Evolutionary conservation across 1,139 yeast species (phyloP).

Genomic region (Debaryomycetaceae sp.): DNA sequence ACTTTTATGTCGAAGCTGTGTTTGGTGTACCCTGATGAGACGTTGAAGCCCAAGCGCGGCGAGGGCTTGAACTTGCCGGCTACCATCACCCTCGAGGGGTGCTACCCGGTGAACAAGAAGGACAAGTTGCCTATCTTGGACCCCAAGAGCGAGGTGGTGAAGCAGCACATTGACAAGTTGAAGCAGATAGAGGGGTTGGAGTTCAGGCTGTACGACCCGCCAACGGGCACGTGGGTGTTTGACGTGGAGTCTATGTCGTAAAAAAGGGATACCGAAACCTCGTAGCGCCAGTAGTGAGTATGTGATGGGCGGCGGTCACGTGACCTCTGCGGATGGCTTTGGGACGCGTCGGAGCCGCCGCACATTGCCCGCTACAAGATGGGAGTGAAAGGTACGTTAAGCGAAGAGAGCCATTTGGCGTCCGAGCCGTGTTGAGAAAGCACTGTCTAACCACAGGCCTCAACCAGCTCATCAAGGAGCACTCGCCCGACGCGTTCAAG

Average conservation of each 20-base stretch:
- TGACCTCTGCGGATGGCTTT: constrained; percentile 3
- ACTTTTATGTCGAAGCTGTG: constrained; percentile 59
- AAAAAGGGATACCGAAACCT: not conserved
- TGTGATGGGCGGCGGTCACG: not conserved
- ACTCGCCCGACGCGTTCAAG: constrained; percentile 80
- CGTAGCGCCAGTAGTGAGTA: not conserved
- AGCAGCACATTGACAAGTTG: constrained; percentile 64
- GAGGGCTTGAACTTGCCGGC: constrained; percentile 82
- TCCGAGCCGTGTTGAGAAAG: not conserved
- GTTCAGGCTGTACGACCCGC: constrained; percentile 74
- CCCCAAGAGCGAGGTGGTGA: constrained; percentile 68
- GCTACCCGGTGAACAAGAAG: constrained; percentile 73
- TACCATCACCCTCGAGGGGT: constrained; percentile 65
- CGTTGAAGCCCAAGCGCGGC: constrained; percentile 60
- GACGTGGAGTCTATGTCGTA: constrained; percentile 32
- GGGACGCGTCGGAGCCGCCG: too few relatives aligned
- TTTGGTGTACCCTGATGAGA: constrained; percentile 68
- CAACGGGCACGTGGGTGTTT: constrained; percentile 81
- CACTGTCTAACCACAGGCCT: constrained; percentile 45
- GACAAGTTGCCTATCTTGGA: constrained; percentile 74
- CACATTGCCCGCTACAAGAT: constrained; percentile 17
- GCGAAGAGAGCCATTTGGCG: not conserved
- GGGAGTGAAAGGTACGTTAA: constrained; percentile 69
- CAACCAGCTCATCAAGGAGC: constrained; percentile 76
- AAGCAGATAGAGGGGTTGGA: constrained; percentile 55